phyloP scores from a whole-genome alignment of 768 basidiomycete species.

The Rhizopogon rudus region DNA sequence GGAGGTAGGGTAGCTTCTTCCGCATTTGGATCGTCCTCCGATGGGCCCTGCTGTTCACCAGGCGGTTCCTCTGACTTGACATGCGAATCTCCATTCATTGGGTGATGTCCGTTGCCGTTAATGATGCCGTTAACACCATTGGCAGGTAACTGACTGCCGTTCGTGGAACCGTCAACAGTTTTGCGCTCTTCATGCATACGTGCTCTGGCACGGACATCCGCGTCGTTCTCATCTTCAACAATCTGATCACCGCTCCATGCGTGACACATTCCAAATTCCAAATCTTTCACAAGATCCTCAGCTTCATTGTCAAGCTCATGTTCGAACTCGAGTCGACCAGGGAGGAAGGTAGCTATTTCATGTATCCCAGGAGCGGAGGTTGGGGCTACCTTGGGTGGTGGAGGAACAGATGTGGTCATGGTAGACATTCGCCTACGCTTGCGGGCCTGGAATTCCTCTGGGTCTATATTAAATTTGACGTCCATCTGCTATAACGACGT shows the following conservation, averaged over 20 bases:
- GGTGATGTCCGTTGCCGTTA: slow-evolving; percentile 34
- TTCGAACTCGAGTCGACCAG: slow-evolving; percentile 97
- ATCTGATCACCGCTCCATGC: slow-evolving; percentile 83
- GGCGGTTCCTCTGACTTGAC: slow-evolving; percentile 43
- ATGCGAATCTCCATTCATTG: slow-evolving; percentile 32
- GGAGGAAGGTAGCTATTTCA: slow-evolving; percentile 89
- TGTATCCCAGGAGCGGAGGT: slow-evolving; percentile 90
- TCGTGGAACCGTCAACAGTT: slow-evolving; percentile 12
- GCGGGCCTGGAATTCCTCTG: slow-evolving; percentile 79
- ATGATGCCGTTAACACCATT: slow-evolving; percentile 22
- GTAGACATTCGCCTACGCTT: slow-evolving; percentile 87
- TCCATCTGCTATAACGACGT: slow-evolving; percentile 35
- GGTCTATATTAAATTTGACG: slow-evolving; percentile 62
- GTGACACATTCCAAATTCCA: slow-evolving; percentile 90
- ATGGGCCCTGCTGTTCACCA: slow-evolving; percentile 28
- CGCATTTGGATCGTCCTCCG: slow-evolving; percentile 51
- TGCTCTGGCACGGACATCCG: slow-evolving; percentile 54
- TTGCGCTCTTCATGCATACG: slow-evolving; percentile 38
- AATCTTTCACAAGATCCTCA: slow-evolving; percentile 89
- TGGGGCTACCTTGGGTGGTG: slow-evolving; percentile 68
- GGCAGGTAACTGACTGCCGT: slow-evolving; percentile 17
- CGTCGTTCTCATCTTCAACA: slow-evolving; percentile 72
- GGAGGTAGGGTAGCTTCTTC: slow-evolving; percentile 70
- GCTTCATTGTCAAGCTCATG: slow-evolving; percentile 97
- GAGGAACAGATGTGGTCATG: slow-evolving; percentile 55